Base-by-base conservation (phyloP, 768 basidiomycete genomes). In the Polyporus arcularius region DNA sequence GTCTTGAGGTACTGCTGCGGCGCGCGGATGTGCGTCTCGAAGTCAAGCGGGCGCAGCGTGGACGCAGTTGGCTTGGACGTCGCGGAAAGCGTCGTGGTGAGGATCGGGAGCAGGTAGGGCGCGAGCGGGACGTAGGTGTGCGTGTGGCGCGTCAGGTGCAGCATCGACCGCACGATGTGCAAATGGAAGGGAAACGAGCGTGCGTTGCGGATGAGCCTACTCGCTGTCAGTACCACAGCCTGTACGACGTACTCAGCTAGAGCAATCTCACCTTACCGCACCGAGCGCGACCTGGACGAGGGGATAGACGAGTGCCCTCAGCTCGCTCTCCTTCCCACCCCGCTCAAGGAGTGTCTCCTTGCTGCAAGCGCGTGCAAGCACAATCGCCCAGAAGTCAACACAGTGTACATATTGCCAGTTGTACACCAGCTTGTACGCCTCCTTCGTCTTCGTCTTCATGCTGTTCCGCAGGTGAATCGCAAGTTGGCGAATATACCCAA, bases 321-420 rank as follows among this genome's bases (percentile, higher is more conserved):
- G 80, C 62, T 90, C 90, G 71, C 89, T 94, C 68, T 89, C 89
- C 54, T 82, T 74, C 7, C 80, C 79, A 18, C 77, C 80, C 32
- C 79, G 78, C 55, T 80, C 81, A 14, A 73, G 70, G 60, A 85
- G 80, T 2, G 79, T 76, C 67, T 87, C 78, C 31, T 78, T 76
- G 68, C 88, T 85, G 68, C 92, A 96, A 15, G 93, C 89, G 46
- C 88, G 81, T 21, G 88, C 89, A 10, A 99, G 82, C 10, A 98
- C 94, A 43, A 92, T 81, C 42, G 85, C 83, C 97, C 97, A 99
- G 69, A 98, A 98, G 78, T 99, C 97, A 65, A 99, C 79, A 60
- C 87, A 92, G 72, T 99, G 97, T 2, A 89, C 90, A 66, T 89
- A 98, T 76, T 98, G 97, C 97, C 97, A 99, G 76, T 98, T 99